Conservation (phyloP, 306 rosid species). For the Cicer judaicum region DNA sequence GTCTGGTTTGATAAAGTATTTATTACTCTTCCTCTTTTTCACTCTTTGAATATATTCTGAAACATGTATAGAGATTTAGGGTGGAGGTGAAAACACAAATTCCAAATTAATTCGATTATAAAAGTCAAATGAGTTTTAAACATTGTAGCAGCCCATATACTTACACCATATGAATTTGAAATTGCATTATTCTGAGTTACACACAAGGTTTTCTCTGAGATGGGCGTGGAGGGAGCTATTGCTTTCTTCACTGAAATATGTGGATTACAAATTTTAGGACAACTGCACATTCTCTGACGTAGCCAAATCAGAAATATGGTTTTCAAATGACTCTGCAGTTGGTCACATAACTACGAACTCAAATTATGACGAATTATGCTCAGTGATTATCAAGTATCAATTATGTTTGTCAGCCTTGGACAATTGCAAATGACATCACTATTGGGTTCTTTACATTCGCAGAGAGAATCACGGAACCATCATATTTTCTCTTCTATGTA, state of each 20-base stretch:
- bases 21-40: conserved; percentile 42
- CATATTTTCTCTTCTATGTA: conserved; percentile 8
- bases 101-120: conserved; percentile 23
- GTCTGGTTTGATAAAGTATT: conserved; percentile 82
- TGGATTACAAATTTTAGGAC: not conserved
- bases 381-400: conserved; percentile 21
- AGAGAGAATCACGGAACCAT: conserved; percentile 30
- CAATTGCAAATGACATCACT: conserved; percentile 18
- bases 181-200: conserved; percentile 2
- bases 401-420: conserved; percentile 22
- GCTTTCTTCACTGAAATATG: conserved; percentile 23
- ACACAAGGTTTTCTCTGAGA: not conserved
- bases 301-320: conserved; percentile 24
- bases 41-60: not conserved
- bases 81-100: conserved; percentile 22
- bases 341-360: conserved; percentile 33
- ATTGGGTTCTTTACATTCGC: conserved; percentile 24
- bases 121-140: conserved; percentile 29
- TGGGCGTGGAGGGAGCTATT: not conserved
- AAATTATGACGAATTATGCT: conserved; percentile 19
- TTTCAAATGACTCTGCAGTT: conserved; percentile 32
- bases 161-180: not conserved
- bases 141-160: not conserved
- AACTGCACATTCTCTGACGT: conserved; percentile 20
- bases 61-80: conserved; percentile 21